Evolutionary conservation across 2,329 filamentous ascomycete genomes (phyloP), one percentile per base, ranked within the genome.

Genomic region (Diaporthe aspalathi): DNA sequence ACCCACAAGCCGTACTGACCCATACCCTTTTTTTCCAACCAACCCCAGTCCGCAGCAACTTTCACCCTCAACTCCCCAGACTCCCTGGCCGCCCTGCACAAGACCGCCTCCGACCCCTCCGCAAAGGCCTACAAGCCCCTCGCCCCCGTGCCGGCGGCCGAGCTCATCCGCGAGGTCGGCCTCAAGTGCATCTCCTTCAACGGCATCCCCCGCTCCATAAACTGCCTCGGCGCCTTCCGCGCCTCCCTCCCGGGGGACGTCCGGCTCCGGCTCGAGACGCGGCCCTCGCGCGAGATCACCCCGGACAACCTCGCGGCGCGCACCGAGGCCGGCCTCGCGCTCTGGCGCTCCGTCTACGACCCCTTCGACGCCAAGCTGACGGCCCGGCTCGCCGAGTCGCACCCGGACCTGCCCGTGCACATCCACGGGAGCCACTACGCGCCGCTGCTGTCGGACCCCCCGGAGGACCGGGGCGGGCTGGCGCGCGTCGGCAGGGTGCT

Each of bases 41-140:
- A 32, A 32, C 5, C 5, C 2, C 67, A 94, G 91, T 92, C 93
- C 0, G 94, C 93, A 40, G 91, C 93, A 22, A 94, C 93, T 1
- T 93, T 95, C 83, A 96, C 94, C 1, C 90, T 96, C 84, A 96
- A 97, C 84, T 94, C 93, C 1, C 93, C 93, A 29, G 91, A 93
- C 70, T 92, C 93, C 3, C 88, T 95, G 74, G 82, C 88, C 5
- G 81, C 87, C 27, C 87, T 95, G 16, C 91, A 90, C 81, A 77
- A 86, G 69, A 80, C 88, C 40, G 86, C 87, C 14, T 80, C 83
- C 74, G 45, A 74, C 29, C 29, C 73, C 43, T 53, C 70, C 60
- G 40, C 70, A 71, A 73, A 70, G 67, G 70, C 72, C 73, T 70
- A 72, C 62, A 43, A 11, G 5, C 67, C 17, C 69, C 73, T 77